Percentiles rank a stretch among this genome's conserved stretches.
Conservation (phyloP, 345 rosid species). For the Pistacia vera region DNA sequence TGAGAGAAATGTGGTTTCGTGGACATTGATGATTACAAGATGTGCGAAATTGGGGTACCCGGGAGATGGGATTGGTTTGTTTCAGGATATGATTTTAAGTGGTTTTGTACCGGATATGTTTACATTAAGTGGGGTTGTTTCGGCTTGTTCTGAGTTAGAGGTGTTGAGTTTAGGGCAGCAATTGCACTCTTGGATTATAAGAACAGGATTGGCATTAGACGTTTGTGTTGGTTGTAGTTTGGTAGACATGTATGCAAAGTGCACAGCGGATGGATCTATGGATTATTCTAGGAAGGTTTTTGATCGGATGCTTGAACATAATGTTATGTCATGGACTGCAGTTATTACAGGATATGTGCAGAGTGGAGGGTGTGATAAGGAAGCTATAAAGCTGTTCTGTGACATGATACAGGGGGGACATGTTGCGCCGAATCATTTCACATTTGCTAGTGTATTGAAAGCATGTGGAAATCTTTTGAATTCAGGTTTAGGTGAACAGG, state of each 20-base stretch:
- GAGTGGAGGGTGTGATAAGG: conserved; percentile 37
- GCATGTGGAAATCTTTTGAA: conserved; percentile 62
- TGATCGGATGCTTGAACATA: conserved; percentile 57
- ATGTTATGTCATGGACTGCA: conserved; percentile 80
- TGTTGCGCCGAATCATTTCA: conserved; percentile 62
- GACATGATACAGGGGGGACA: conserved; percentile 61
- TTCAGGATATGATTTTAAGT: conserved; percentile 50
- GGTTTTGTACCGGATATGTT: conserved; percentile 57
- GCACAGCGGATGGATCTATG: conserved; percentile 45
- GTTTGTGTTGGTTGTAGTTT: conserved; percentile 71
- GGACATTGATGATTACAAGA: conserved; percentile 73
- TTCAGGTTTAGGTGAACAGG: conserved; percentile 47
- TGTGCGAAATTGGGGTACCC: conserved; percentile 50
- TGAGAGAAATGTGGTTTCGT: conserved; percentile 56
- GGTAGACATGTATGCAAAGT: conserved; percentile 79
- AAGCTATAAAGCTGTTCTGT: conserved; percentile 52
- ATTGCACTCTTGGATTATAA: conserved; percentile 60
- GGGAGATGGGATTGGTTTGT: conserved; percentile 48
- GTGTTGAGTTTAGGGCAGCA: conserved; percentile 45
- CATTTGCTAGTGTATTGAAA: conserved; percentile 64
- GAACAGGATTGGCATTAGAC: conserved; percentile 50
- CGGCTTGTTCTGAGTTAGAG: conserved; percentile 57
- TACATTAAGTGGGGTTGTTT: conserved; percentile 53
- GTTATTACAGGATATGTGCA: conserved; percentile 58
- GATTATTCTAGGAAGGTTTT: conserved; percentile 63